Evolutionary conservation across 208 protist genomes (phyloP).

Genomic region (Crithidia sp.): DNA sequence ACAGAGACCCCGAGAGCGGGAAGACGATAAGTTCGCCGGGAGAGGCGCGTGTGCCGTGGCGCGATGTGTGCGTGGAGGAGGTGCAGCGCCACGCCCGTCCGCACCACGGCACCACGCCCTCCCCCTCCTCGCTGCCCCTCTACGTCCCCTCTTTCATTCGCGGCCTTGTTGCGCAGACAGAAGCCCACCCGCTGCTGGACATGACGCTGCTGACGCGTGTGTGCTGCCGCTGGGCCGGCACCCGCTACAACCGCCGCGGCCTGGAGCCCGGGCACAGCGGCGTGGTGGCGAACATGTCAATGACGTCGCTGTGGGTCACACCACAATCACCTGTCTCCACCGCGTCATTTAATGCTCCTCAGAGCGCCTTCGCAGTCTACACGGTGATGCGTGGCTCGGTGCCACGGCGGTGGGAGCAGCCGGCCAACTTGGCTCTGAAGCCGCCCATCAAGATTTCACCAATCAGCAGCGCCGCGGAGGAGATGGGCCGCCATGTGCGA

Average conservation of each 20-base stretch:
- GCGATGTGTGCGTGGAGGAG: conserved; percentile 24
- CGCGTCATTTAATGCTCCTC: no score
- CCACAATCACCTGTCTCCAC: background rate
- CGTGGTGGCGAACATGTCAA: conserved; percentile 78
- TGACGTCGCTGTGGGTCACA: conserved; percentile 76
- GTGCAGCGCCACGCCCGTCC: conserved; percentile 24
- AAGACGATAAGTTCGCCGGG: background rate
- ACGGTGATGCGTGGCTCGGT: conserved; percentile 77
- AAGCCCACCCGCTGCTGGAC: conserved; percentile 16
- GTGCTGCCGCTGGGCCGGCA: conserved; percentile 78
- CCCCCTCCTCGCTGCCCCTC: conserved; percentile 21
- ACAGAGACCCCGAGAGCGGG: background rate
- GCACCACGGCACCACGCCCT: background rate
- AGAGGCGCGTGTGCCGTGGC: conserved; percentile 12
- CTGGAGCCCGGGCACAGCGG: conserved; percentile 67
- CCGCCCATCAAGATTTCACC: conserved; percentile 66
- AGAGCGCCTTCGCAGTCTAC: conserved; percentile 49
- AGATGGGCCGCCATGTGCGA: conserved; percentile 50
- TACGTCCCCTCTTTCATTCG: conserved; percentile 75
- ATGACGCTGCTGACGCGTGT: conserved; percentile 67
- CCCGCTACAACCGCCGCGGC: conserved; percentile 87
- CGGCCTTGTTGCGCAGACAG: conserved; percentile 41
- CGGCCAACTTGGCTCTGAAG: conserved; percentile 72
- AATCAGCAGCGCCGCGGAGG: conserved; percentile 31
- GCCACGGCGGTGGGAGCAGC: conserved; percentile 80